phyloP scores from a whole-genome alignment of 2,329 filamentous ascomycete species.

The Ilyonectria sp. region DNA sequence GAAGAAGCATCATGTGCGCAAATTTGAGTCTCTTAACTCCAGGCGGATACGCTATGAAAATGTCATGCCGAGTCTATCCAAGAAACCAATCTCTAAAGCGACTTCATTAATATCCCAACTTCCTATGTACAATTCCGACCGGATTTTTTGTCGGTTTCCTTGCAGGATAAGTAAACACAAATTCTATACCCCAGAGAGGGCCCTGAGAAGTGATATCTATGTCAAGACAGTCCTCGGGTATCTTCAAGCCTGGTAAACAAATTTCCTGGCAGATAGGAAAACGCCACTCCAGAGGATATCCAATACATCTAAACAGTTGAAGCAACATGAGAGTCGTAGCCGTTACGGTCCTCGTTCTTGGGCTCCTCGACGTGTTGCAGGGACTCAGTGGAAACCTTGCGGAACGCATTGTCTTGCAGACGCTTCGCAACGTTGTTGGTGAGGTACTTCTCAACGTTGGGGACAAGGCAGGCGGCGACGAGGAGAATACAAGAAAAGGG shows the following conservation, averaged over 20 bases:
- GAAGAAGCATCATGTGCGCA: too few species aligned
- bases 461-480: conserved; percentile 54
- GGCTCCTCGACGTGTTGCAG: conserved; percentile 16
- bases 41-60: not conserved
- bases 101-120: conserved; percentile 5
- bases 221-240: not conserved
- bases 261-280: not conserved
- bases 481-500: conserved; percentile 59
- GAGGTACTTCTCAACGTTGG: conserved; percentile 60
- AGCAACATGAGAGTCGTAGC: not conserved
- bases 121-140: not conserved
- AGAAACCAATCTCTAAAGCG: not conserved
- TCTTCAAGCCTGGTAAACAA: not conserved
- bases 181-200: not conserved
- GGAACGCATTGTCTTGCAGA: conserved; percentile 49
- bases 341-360: not conserved
- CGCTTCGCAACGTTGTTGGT: conserved; percentile 61
- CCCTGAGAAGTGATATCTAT: not conserved
- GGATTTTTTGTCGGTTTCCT: not conserved
- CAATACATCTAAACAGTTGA: not conserved
- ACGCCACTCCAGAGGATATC: not conserved
- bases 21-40: not conserved
- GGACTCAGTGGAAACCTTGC: conserved; percentile 23
- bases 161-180: not conserved
- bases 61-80: conserved; percentile 1